Conservation (phyloP, 306 rosid genomes). For the Gillenia trifoliata region DNA sequence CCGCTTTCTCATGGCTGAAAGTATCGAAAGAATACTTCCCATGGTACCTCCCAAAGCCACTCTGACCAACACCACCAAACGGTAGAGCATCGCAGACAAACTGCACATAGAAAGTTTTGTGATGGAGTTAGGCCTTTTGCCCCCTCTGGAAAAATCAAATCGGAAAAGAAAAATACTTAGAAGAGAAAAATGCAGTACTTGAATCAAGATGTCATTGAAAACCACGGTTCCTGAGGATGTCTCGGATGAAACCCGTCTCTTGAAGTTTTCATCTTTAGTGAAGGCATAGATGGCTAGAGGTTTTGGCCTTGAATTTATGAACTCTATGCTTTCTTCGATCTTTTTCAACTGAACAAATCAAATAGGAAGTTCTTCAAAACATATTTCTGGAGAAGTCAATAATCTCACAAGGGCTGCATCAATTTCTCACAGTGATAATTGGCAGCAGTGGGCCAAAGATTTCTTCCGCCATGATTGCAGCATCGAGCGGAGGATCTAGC, state of each 20-base stretch:
- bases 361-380: not conserved
- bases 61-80: slow-evolving; percentile 56
- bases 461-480: slow-evolving; percentile 76
- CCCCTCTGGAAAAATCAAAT: not conserved
- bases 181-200: slow-evolving; percentile 39
- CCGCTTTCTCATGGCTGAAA: slow-evolving; percentile 88
- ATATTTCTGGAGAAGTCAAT: not conserved
- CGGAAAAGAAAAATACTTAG: not conserved
- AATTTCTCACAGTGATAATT: slow-evolving; percentile 69
- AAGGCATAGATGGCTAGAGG: slow-evolving; percentile 83
- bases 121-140: not conserved
- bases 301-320: slow-evolving; percentile 72
- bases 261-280: slow-evolving; percentile 61
- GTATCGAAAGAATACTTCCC: slow-evolving; percentile 84
- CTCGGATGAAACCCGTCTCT: slow-evolving; percentile 50
- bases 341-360: slow-evolving; percentile 47
- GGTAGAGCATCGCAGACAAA: slow-evolving; percentile 47
- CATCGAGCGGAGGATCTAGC: slow-evolving; percentile 75
- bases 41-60: slow-evolving; percentile 92
- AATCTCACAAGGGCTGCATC: not conserved
- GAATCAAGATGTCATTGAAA: slow-evolving; percentile 74
- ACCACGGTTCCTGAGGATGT: slow-evolving; percentile 87
- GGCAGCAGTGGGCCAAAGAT: slow-evolving; percentile 92
- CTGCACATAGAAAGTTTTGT: slow-evolving; percentile 47
- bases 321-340: slow-evolving; percentile 64